phyloP scores from a whole-genome alignment of 2,329 filamentous ascomycete genomes.

The Penicillium sp. region DNA sequence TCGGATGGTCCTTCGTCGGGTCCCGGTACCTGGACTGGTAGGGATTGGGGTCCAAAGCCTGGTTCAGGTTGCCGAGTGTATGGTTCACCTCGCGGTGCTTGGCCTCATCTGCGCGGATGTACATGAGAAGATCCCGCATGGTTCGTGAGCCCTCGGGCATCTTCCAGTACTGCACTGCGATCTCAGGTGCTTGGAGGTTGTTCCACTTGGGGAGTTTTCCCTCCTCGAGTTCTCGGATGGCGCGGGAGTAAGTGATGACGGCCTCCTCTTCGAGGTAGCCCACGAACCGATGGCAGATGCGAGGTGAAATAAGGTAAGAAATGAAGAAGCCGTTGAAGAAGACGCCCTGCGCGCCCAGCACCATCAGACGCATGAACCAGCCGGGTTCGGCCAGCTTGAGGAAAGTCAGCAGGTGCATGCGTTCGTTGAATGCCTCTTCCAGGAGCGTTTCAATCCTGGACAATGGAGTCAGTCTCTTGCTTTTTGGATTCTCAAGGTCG shows the following conservation, averaged over 20 bases:
- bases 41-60: constrained; percentile 84
- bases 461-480: background rate
- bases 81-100: constrained; percentile 95
- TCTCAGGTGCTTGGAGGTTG: constrained; percentile 75
- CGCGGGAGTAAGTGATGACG: constrained; percentile 89
- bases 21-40: constrained; percentile 83
- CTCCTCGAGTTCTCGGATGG: constrained; percentile 79
- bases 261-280: constrained; percentile 97
- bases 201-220: constrained; percentile 83
- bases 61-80: constrained; percentile 83
- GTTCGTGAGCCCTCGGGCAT: constrained; percentile 81
- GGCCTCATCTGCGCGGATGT: constrained; percentile 86
- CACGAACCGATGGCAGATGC: constrained; percentile 90
- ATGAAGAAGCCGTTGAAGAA: constrained; percentile 96
- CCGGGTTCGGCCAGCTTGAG: constrained; percentile 86
- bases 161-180: constrained; percentile 88
- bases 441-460: constrained; percentile 82
- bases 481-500: background rate
- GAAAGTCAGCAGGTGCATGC: constrained; percentile 91
- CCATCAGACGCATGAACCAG: constrained; percentile 87
- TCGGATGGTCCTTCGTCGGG: constrained; percentile 63
- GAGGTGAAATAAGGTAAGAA: constrained; percentile 80
- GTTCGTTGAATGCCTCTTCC: constrained; percentile 87
- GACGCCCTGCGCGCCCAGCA: constrained; percentile 87
- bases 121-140: constrained; percentile 83